Evolutionary conservation across 2,329 filamentous ascomycete species (phyloP).

Genomic region (Sporothrix protearum): DNA sequence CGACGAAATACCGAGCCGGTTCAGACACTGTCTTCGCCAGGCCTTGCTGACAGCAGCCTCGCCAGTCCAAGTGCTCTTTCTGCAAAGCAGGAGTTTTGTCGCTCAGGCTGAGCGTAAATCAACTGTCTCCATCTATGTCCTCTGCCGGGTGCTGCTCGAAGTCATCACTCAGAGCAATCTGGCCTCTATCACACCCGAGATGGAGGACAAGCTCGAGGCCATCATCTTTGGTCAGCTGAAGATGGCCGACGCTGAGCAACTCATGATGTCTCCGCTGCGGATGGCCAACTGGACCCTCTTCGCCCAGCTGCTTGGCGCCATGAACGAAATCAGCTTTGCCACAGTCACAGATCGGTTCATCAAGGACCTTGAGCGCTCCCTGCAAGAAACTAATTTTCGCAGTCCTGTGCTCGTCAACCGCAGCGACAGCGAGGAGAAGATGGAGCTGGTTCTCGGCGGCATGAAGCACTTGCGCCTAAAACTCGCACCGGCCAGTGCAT

Average conservation of each 20-base stretch:
- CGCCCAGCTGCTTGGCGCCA: conserved; percentile 85
- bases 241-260: conserved; percentile 77
- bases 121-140: conserved; percentile 90
- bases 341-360: conserved; percentile 81
- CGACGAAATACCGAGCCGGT: conserved; percentile 73
- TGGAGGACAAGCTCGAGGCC: conserved; percentile 89
- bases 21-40: conserved; percentile 39
- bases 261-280: conserved; percentile 73
- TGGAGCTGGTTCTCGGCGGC: conserved; percentile 81
- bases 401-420: conserved; percentile 55
- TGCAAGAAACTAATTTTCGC: conserved; percentile 72
- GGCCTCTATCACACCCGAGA: conserved; percentile 77
- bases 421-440: conserved; percentile 71
- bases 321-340: conserved; percentile 88
- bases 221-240: conserved; percentile 97
- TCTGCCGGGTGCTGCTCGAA: conserved; percentile 89
- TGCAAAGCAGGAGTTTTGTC: conserved; percentile 66
- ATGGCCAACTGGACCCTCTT: conserved; percentile 96
- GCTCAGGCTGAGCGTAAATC: conserved; percentile 82
- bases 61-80: conserved; percentile 42
- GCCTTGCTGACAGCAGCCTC: conserved; percentile 33
- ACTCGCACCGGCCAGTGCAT: conserved; percentile 67
- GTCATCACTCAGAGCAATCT: conserved; percentile 89
- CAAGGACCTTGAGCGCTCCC: conserved; percentile 70
- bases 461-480: conserved; percentile 87